Evolutionary conservation across 2,329 filamentous ascomycete species (phyloP), one percentile per base, ranked within the genome.

Genomic region (Cladosporium sp.): DNA sequence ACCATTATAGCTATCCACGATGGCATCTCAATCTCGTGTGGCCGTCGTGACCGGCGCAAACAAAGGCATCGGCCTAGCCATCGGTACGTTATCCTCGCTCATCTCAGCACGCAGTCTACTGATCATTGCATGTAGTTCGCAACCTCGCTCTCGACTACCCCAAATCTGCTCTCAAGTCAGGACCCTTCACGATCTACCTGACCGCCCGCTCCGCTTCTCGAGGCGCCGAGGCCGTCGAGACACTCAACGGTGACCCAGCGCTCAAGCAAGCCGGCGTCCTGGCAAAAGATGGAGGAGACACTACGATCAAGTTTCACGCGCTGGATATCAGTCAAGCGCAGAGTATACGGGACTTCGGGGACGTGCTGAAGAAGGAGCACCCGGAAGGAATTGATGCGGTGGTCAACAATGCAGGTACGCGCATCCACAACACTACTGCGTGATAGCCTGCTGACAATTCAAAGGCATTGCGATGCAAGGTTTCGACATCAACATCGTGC

Each of bases 21-120:
- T 76, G 74, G 67, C 74, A 36, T 67, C 65, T 8, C 68, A 73
- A 67, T 70, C 72, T n/a, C 68, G 81, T 67, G 74, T 85, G n/a
- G 84, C 82, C 59, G 80, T 82, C 66, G 84, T 86, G 0, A 86
- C 84, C 0, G 84, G 84, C 59, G 83, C 83, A 18, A 86, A 86
- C 74, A 85, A 84, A 72, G 83, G 81, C 63, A 80, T 85, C 65
- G 82, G 82, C 26, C 75, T 83, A 8, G 81, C 81, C 21, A 81
- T 84, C 68, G 79, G 79, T 80, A 74, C n/a, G 60, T 28, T 10
- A 1, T n/a, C n/a, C 26, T 18, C 30, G 51, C 26, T 47, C 51
- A 24, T 24, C 55, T 15, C 21, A 44, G 51, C 12, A 54, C 51
- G 30, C 44, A 24, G 11, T 24, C 51, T 24, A 32, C 12, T 38